A percentile compares a stretch with the other conserved stretches of the same genome.
phyloP scores from a whole-genome alignment of 2,329 filamentous ascomycete genomes.

The Tolypocladium album region DNA sequence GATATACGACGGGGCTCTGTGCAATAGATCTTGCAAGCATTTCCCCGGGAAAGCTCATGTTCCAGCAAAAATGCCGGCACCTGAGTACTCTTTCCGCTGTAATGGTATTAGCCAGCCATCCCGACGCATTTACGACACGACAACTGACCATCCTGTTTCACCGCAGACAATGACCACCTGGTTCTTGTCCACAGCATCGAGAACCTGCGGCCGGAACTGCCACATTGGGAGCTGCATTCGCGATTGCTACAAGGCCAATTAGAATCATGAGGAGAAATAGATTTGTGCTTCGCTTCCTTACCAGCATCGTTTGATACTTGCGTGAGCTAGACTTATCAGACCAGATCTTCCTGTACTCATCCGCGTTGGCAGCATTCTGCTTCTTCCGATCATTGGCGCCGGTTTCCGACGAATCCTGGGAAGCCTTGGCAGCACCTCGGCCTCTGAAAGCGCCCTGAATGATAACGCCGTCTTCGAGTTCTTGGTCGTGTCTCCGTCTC shows the following conservation, averaged over 20 bases:
- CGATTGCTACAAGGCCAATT: constrained; percentile 28
- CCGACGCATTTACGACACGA: background rate
- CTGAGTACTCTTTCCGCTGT: constrained; percentile 86
- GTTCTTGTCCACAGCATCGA: constrained; percentile 65
- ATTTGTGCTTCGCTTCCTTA: constrained; percentile 18
- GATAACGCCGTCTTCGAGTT: constrained; percentile 64
- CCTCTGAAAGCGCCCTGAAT: constrained; percentile 66
- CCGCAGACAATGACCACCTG: constrained; percentile 91
- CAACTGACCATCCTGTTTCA: constrained; percentile 71
- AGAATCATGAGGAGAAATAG: background rate
- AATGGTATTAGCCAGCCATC: constrained; percentile 10
- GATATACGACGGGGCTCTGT: constrained; percentile 94
- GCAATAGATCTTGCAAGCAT: constrained; percentile 84
- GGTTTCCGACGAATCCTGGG: constrained; percentile 38
- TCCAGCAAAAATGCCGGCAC: constrained; percentile 92
- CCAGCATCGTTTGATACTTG: constrained; percentile 70
- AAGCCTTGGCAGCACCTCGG: constrained; percentile 35
- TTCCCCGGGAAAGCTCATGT: constrained; percentile 70
- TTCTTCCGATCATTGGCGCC: constrained; percentile 32
- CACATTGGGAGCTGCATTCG: constrained; percentile 85
- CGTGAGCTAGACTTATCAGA: constrained; percentile 41
- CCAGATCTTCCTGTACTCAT: constrained; percentile 49
- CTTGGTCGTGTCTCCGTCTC: constrained; percentile 56
- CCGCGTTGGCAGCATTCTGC: constrained; percentile 26
- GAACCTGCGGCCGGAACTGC: constrained; percentile 67